Evolutionary conservation across 2,329 filamentous ascomycete genomes (phyloP).

Genomic region (Helotiales sp.): DNA sequence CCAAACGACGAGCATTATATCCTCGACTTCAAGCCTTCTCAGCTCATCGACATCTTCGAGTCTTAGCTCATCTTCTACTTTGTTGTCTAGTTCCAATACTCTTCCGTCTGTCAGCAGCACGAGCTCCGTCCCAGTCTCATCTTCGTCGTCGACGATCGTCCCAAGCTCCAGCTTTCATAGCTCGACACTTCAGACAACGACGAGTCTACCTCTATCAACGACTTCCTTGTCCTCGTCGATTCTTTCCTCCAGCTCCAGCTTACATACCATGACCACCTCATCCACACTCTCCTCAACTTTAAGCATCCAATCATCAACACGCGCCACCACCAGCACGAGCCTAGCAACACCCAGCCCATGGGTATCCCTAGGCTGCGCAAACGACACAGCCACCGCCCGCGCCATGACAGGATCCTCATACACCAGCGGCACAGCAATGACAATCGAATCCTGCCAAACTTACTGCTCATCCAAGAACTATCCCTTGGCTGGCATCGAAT

Average conservation of each 20-base stretch:
- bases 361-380: conserved; percentile 10
- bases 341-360: neutral
- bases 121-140: too few species aligned
- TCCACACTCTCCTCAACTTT: neutral
- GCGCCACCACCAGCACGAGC: neutral
- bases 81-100: neutral
- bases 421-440: conserved; percentile 12
- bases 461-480: conserved; percentile 8
- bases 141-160: neutral
- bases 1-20: neutral
- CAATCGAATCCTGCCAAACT: conserved; percentile 5
- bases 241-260: neutral
- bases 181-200: neutral
- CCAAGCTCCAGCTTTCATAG: conserved; percentile 1
- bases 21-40: neutral
- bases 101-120: neutral
- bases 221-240: neutral
- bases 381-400: conserved; percentile 10
- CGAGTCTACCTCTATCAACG: neutral
- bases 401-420: conserved; percentile 12
- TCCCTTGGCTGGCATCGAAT: conserved; percentile 4
- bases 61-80: neutral
- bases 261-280: neutral
- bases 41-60: conserved; percentile 1
- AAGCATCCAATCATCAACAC: neutral